phyloP scores from a whole-genome alignment of 1,139 yeast species.

The Taphrina populina region DNA sequence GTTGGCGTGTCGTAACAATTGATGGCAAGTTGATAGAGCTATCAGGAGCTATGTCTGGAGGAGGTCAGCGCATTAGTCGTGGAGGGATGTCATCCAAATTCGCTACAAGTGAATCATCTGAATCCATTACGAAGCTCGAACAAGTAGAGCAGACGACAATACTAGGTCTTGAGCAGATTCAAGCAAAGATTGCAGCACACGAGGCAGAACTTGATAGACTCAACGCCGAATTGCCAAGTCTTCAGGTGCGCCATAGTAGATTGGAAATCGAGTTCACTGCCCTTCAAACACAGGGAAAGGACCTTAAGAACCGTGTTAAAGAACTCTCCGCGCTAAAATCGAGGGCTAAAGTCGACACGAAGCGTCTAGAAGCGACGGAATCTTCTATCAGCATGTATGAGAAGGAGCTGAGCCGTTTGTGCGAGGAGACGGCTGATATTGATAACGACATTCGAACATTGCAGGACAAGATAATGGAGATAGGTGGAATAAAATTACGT shows the following conservation, averaged over 20 bases:
- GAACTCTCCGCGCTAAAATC: constrained; percentile 41
- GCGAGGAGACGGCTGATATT: constrained; percentile 57
- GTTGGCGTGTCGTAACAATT: constrained; percentile 86
- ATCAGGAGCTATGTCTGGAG: constrained; percentile 98
- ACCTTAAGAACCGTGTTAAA: constrained; percentile 46
- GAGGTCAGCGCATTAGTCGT: constrained; percentile 67
- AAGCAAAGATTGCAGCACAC: constrained; percentile 57
- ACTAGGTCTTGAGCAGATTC: constrained; percentile 5
- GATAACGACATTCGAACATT: constrained; percentile 60
- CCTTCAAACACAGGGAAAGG: constrained; percentile 52
- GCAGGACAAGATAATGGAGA: constrained; percentile 78
- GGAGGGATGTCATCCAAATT: constrained; percentile 59
- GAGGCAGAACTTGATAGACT: constrained; percentile 7
- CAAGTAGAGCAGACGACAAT: constrained; percentile 50
- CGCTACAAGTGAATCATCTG: constrained; percentile 50
- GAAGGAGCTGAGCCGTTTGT: constrained; percentile 51
- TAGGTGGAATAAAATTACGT: constrained; percentile 85
- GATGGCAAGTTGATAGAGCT: constrained; percentile 91
- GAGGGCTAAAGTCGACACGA: constrained; percentile 35
- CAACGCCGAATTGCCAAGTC: constrained; percentile 64
- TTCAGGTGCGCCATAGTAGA: constrained; percentile 64
- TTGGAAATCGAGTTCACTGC: constrained; percentile 66
- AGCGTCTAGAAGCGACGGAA: constrained; percentile 41
- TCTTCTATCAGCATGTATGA: constrained; percentile 41
- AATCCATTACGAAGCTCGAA: constrained; percentile 63